These are phyloP conservation scores for Plenodomus tracheiphilus DNA, from an alignment of 2,329 filamentous ascomycete species.

Conservation along the genomic window DNA sequence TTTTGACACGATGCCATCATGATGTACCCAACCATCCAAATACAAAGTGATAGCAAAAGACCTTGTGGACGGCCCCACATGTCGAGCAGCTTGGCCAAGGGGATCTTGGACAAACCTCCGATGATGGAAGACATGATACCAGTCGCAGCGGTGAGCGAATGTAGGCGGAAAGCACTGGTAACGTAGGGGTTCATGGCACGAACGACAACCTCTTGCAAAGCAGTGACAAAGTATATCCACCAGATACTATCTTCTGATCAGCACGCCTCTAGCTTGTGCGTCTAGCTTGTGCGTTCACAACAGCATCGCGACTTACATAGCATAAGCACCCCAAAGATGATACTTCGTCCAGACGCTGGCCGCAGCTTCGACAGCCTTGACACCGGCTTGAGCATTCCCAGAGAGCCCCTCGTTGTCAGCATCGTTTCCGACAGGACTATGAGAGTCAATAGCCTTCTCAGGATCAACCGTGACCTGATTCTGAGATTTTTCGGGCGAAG, in stretches of 20 bases:
- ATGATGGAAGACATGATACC: slow-evolving; percentile 39
- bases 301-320: slow-evolving; percentile 32
- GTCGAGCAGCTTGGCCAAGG: slow-evolving; percentile 29
- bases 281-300: too few species aligned
- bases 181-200: slow-evolving; percentile 46
- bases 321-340: slow-evolving; percentile 39
- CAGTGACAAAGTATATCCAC: slow-evolving; percentile 53
- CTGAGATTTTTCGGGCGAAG: neutral
- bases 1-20: slow-evolving; percentile 67
- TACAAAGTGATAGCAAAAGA: slow-evolving; percentile 29
- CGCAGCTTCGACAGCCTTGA: slow-evolving; percentile 43
- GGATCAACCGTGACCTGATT: slow-evolving; percentile 1
- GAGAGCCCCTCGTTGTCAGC: slow-evolving; percentile 14
- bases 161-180: slow-evolving; percentile 35
- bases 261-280: too few species aligned
- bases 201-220: slow-evolving; percentile 47
- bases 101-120: slow-evolving; percentile 39
- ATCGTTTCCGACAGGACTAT: slow-evolving; percentile 6
- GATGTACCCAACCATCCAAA: slow-evolving; percentile 51
- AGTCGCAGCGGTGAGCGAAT: slow-evolving; percentile 35
- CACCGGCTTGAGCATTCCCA: slow-evolving; percentile 38
- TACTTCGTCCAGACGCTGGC: slow-evolving; percentile 44
- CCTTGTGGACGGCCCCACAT: slow-evolving; percentile 44
- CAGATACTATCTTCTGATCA: slow-evolving; percentile 45
- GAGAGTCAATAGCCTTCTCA: slow-evolving; percentile 6